Evolutionary conservation across 331 rosid species (phyloP), one percentile per base, ranked within the genome.

Genomic region (Saraca asoca): DNA sequence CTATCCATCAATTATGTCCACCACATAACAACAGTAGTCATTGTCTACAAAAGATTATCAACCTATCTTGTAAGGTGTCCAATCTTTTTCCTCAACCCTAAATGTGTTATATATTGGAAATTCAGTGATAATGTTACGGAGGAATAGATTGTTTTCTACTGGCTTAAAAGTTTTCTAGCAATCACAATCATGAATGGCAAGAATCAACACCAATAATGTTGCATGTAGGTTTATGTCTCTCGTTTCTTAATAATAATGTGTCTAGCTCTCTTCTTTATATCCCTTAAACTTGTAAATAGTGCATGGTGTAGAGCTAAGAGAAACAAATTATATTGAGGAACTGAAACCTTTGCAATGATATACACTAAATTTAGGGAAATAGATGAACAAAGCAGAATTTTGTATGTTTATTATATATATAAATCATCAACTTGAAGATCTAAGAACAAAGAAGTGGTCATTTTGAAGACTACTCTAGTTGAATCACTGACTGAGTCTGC

Each of bases 41-140:
- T 59, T 63, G 75, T 80, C 81, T 58, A 68, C 68, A 9, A 43
- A 71, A 53, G 51, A 64, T 62, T 70, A 75, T 71, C 80, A 55
- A 64, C 77, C 76, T 78, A 76, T 61, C 74, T 71, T 62, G 66
- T 71, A 79, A 87, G 88, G 84, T 86, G 90, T 74, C 81, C 71
- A 73, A 86, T 85, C 92, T 74, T 83, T 91, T 88, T 85, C 92
- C 79, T 51, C 58, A 16, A 44, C 70, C 79, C 63, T 66, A 31
- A 14, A 12, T 20, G 17, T 53, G 9, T 9, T n/a, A 45, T 48
- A 48, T 46, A 19, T 54, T 46, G 51, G 69, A 31, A 11, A 52
- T 63, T 38, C 71, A 68, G 70, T 51, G 60, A 31, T 43, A 9
- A 57, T 42, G 15, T 5, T 64, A 15, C 0, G 10, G 9, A 6